Evolutionary conservation across 2,329 filamentous ascomycete genomes (phyloP).

Genomic region (Xylaria arbuscula): DNA sequence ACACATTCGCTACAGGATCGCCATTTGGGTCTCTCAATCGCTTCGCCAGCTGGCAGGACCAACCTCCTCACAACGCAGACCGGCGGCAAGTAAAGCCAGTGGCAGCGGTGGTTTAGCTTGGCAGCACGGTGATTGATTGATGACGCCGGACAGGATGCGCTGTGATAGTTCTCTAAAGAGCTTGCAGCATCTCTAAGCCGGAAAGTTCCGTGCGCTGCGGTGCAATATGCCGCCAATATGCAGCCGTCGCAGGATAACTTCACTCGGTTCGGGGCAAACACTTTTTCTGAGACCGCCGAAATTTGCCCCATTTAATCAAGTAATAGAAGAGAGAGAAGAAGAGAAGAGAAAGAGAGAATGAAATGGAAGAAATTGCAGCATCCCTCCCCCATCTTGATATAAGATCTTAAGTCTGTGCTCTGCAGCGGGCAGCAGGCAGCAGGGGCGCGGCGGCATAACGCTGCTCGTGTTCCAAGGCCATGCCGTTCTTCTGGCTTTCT

Average conservation of each 20-base stretch:
- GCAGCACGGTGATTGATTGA: slow-evolving; percentile 61
- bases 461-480: slow-evolving; percentile 65
- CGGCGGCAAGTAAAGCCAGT: slow-evolving; percentile 56
- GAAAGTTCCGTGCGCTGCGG: slow-evolving; percentile 52
- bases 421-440: slow-evolving; percentile 48
- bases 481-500: slow-evolving; percentile 23
- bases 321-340: neutral
- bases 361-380: slow-evolving; percentile 40
- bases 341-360: neutral
- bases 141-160: slow-evolving; percentile 57
- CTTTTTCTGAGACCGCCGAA: neutral
- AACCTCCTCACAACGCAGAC: slow-evolving; percentile 59
- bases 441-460: slow-evolving; percentile 56
- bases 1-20: slow-evolving; percentile 60
- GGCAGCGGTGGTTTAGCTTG: slow-evolving; percentile 63
- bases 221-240: slow-evolving; percentile 54
- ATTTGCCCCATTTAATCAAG: neutral
- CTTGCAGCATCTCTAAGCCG: slow-evolving; percentile 44
- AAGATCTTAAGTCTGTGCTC: slow-evolving; percentile 55
- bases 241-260: slow-evolving; percentile 47
- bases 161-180: slow-evolving; percentile 20
- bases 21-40: slow-evolving; percentile 57
- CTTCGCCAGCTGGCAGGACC: slow-evolving; percentile 57
- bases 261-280: slow-evolving; percentile 5
- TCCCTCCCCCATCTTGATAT: slow-evolving; percentile 60